These are phyloP conservation scores for Cutaneotrichosporon dermatis DNA, from an alignment of 1,284 basidiomycete genomes.

Conservation along the genomic window DNA sequence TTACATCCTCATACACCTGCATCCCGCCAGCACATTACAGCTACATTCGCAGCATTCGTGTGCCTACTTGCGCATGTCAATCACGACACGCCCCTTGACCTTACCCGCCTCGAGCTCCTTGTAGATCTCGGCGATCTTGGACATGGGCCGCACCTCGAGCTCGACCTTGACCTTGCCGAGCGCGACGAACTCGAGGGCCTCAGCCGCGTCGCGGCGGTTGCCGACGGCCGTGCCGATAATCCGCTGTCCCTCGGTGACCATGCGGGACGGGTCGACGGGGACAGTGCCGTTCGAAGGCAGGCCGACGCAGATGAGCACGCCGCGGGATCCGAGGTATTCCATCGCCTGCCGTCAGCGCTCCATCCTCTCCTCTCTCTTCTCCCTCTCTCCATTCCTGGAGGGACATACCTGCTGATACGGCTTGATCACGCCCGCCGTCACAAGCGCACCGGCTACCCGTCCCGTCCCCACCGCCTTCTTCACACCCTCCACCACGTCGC, in stretches of 20 bases:
- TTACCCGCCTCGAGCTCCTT: background rate
- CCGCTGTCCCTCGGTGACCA: background rate
- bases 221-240: background rate
- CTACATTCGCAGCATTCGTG: background rate
- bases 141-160: background rate
- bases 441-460: background rate
- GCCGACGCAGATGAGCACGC: background rate
- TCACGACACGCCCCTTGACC: background rate
- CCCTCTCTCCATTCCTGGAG: background rate
- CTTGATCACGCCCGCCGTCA: background rate
- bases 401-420: constrained; percentile 1
- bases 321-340: background rate
- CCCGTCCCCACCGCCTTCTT: constrained; percentile 26
- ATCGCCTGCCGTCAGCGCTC: background rate
- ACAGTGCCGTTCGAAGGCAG: background rate
- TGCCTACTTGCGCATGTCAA: background rate
- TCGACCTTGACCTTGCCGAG: constrained; percentile 1
- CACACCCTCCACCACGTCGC: background rate
- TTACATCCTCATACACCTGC: too few species aligned
- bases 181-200: background rate
- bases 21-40: too few species aligned
- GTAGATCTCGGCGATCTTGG: background rate
- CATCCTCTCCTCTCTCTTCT: too few species aligned
- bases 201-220: background rate
- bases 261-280: background rate